Evolutionary conservation across 768 basidiomycete genomes (phyloP).

Genomic region (Agaricus bisporus): DNA sequence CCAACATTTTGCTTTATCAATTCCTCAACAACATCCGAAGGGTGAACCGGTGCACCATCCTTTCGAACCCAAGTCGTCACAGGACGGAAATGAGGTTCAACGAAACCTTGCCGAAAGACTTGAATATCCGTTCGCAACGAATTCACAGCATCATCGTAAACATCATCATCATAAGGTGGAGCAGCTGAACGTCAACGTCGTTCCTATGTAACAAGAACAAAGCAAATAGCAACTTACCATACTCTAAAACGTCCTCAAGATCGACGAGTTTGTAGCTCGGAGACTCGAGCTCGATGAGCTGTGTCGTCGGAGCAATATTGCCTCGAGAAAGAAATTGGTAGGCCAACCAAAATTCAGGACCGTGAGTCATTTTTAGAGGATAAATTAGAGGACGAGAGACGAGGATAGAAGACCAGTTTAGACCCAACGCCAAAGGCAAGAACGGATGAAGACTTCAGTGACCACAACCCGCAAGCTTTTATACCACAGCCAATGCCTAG

Average conservation of each 20-base stretch:
- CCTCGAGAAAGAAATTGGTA: conserved; percentile 42
- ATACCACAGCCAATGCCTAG: neutral
- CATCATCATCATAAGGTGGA: neutral
- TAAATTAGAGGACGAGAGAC: neutral
- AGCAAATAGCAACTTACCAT: conserved; percentile 21
- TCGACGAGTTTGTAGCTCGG: conserved; percentile 32
- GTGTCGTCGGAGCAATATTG: conserved; percentile 34
- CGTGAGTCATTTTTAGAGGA: neutral
- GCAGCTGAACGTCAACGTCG: conserved; percentile 14
- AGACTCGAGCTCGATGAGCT: conserved; percentile 41
- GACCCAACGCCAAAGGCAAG: neutral
- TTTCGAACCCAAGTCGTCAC: conserved; percentile 39
- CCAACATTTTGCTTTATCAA: conserved; percentile 31
- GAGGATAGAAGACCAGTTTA: neutral
- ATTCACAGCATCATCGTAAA: neutral
- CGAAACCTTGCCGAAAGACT: conserved; percentile 40
- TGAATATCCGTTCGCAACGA: conserved; percentile 3
- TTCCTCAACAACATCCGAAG: conserved; percentile 28
- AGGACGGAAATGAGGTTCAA: conserved; percentile 37
- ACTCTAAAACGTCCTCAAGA: conserved; percentile 44
- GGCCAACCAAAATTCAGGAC: conserved; percentile 38
- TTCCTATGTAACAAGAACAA: conserved; percentile 7
- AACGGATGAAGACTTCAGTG: neutral
- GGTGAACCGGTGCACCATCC: conserved; percentile 30
- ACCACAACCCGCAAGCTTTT: neutral